Percentiles rank a stretch among this genome's conserved stretches.
phyloP scores from a whole-genome alignment of 2,329 filamentous ascomycete genomes.

The Scedosporium aurantiacum region DNA sequence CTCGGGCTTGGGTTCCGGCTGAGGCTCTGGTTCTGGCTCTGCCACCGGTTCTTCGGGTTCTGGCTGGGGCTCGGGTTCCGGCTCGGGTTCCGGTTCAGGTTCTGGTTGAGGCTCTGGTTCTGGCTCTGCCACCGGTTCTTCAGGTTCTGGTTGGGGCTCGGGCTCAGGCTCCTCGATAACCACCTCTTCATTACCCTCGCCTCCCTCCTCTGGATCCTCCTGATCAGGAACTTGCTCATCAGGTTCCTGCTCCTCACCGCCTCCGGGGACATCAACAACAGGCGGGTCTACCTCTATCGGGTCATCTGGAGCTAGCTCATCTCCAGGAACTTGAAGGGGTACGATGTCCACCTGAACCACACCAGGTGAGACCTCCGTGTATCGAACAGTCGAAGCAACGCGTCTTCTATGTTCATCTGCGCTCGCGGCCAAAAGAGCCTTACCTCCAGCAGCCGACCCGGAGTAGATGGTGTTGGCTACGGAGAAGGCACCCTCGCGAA shows the following conservation, averaged over 20 bases:
- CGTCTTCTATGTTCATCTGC: neutral
- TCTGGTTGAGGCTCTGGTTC: neutral
- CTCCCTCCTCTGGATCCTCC: neutral
- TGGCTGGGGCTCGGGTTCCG: neutral
- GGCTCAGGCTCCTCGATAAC: neutral
- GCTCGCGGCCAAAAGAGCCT: neutral
- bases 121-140: neutral
- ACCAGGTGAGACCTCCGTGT: neutral
- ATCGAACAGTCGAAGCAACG: neutral
- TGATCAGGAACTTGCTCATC: neutral
- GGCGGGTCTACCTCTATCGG: neutral
- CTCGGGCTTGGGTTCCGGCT: neutral
- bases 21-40: neutral
- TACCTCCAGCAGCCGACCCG: neutral
- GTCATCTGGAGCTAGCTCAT: neutral
- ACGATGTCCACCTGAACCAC: neutral
- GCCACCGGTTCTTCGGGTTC: neutral
- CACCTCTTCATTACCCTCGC: neutral
- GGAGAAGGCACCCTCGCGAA: neutral
- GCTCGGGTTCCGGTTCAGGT: neutral
- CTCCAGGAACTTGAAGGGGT: neutral
- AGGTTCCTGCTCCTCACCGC: neutral
- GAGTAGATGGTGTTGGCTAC: neutral
- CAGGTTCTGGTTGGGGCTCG: neutral
- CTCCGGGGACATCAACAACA: neutral